A percentile compares a stretch with the other conserved stretches of the same genome.
Evolutionary conservation across 169 alveolate genomes (phyloP).

Genomic region (Condylostoma magnum): DNA sequence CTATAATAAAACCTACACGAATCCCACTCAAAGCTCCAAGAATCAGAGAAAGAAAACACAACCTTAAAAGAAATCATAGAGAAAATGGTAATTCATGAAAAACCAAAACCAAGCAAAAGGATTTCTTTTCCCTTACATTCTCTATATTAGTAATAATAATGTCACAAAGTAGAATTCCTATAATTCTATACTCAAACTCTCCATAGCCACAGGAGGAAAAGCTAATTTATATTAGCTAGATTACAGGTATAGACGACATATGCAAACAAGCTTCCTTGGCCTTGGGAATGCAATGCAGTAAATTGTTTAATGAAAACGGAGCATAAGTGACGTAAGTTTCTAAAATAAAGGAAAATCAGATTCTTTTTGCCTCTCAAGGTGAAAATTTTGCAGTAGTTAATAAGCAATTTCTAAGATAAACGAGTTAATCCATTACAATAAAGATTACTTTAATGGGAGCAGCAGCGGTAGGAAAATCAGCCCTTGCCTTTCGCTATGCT

Average conservation of each 20-base stretch:
- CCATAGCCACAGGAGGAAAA: neutral
- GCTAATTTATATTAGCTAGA: neutral
- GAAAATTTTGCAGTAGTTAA: neutral
- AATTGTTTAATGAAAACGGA: neutral
- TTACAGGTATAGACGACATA: neutral
- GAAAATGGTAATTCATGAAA: too few species aligned
- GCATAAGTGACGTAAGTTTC: neutral
- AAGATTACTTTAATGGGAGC: neutral
- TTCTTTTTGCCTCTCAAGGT: neutral
- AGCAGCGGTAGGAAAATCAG: slow-evolving; percentile 45
- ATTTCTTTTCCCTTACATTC: too few species aligned
- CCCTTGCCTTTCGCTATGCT: slow-evolving; percentile 27
- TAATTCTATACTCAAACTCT: neutral
- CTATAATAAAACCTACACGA: too few species aligned
- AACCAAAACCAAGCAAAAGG: too few species aligned
- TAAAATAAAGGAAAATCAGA: neutral
- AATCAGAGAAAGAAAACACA: too few species aligned
- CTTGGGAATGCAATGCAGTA: neutral
- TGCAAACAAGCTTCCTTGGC: neutral
- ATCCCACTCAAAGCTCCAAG: too few species aligned
- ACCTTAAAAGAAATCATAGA: too few species aligned
- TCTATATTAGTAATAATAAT: too few species aligned
- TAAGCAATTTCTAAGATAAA: too few species aligned
- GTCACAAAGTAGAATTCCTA: too few species aligned
- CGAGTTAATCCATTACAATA: neutral